phyloP scores from a whole-genome alignment of 169 alveolate genomes.

The Cryptosporidium sp. region DNA sequence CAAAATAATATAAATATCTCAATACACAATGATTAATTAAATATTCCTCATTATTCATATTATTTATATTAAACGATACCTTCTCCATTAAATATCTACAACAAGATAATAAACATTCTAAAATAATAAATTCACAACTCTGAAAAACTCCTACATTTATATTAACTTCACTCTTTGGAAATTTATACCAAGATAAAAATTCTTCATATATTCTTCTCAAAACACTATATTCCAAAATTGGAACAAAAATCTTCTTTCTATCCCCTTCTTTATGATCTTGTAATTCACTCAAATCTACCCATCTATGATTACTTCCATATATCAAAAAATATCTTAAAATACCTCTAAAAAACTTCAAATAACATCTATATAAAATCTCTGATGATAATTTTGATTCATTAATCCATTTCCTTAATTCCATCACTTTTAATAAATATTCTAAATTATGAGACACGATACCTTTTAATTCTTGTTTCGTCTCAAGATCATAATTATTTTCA shows the following conservation, averaged over 20 bases:
- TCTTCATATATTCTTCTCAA: slow-evolving; percentile 11
- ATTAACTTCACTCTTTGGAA: neutral
- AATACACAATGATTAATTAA: slow-evolving; percentile 9
- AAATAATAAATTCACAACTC: slow-evolving; percentile 28
- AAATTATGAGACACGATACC: slow-evolving; percentile 19
- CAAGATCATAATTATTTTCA: neutral
- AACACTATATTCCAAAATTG: slow-evolving; percentile 19
- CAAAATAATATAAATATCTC: slow-evolving; percentile 4
- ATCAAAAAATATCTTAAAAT: slow-evolving; percentile 31
- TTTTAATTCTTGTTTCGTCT: neutral
- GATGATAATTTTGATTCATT: slow-evolving; percentile 18
- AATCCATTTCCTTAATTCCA: slow-evolving; percentile 17
- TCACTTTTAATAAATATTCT: neutral
- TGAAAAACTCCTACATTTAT: neutral
- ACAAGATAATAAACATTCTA: slow-evolving; percentile 24
- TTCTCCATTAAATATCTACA: slow-evolving; percentile 21
- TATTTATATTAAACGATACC: neutral
- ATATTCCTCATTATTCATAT: neutral
- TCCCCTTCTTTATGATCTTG: neutral
- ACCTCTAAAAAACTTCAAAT: slow-evolving; percentile 32
- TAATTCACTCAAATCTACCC: neutral
- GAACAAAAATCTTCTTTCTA: slow-evolving; percentile 20
- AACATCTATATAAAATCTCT: slow-evolving; percentile 8
- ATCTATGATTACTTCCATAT: slow-evolving; percentile 52
- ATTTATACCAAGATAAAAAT: slow-evolving; percentile 27